A percentile compares a stretch with the other conserved stretches of the same genome.
Conservation (phyloP, 2,329 filamentous ascomycete species). For the Chrysoporthe austroafricana region DNA sequence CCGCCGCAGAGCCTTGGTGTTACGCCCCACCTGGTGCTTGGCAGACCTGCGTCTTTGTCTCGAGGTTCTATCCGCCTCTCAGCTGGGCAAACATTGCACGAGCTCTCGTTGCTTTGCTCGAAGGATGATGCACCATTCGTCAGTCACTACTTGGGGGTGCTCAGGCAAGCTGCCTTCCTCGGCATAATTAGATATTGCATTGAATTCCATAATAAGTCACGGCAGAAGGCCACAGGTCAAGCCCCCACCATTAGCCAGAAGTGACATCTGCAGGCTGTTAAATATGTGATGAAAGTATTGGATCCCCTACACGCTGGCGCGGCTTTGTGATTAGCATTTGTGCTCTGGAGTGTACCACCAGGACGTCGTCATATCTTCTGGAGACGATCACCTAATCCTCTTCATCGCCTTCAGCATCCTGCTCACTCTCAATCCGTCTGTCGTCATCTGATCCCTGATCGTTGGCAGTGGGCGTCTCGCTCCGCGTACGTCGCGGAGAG, state of each 20-base stretch:
- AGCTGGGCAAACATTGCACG: background rate
- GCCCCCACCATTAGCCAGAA: too few species aligned
- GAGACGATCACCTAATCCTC: constrained; percentile 33
- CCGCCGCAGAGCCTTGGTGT: background rate
- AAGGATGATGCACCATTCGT: background rate
- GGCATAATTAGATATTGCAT: background rate
- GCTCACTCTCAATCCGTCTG: constrained; percentile 33
- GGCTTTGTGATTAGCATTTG: background rate
- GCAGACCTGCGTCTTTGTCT: background rate
- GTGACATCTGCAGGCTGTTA: too few species aligned
- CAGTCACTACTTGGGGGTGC: background rate
- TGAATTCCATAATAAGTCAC: background rate
- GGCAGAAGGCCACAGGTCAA: background rate
- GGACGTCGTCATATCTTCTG: background rate
- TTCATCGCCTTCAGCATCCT: constrained; percentile 35
- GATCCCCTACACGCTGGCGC: background rate
- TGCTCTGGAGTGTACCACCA: background rate
- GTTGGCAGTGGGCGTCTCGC: constrained; percentile 23
- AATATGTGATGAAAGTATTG: background rate
- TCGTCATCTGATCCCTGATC: constrained; percentile 29
- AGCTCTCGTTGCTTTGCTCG: background rate
- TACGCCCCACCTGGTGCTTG: background rate
- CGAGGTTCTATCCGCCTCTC: background rate
- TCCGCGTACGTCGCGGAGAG: constrained; percentile 29
- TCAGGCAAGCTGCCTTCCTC: background rate